Base-by-base conservation (phyloP, 169 alveolate genomes). In the Plasmodium yoelii region DNA sequence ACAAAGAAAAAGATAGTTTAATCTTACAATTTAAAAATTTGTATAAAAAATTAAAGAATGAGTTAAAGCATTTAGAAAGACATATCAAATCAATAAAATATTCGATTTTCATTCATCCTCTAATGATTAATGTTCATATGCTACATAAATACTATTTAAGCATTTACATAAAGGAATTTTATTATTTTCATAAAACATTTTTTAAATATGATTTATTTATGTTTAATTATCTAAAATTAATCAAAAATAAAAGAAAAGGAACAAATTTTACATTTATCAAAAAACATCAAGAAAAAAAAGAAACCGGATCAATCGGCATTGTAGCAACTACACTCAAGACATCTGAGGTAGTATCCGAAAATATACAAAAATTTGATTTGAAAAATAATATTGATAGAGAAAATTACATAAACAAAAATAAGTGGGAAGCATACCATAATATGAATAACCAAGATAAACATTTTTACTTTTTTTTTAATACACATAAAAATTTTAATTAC, bases 401-500 rank as follows among this genome's bases (percentile, higher is more conserved):
- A 13, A 28, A 26, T 26, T 9, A 74, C 22, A 34, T 26, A 67
- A 28, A 28, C 49, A 74, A 74, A 46, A 19, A 8, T 24, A 59
- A 26, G 19, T 4, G 12, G 42, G 7, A 34, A 39, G 7, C 12
- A 4, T 56, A 61, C 60, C 46, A 42, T 12, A 68, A 53, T 46
- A 42, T 68, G n/a, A 19, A 53, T 12, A 56, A 82, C n/a, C 49
- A 67, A 53, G 34, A 28, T 42, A 28, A 19, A 39, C 13, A 26
- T 49, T 82, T 82, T 82, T 82, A 82, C 47, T 82, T 82, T 42
- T 82, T 82, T 82, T 82, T 82, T 64, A 82, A 82, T 60, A 55
- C 77, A 34, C 75, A 80, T 57, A 82, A 82, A 56, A 51, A 82
- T 22, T 68, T 53, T 56, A 82, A 82, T 67, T 46, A 47, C 6